Base-by-base conservation (phyloP, 2,329 filamentous ascomycete species). In the Cryphonectria radicalis region DNA sequence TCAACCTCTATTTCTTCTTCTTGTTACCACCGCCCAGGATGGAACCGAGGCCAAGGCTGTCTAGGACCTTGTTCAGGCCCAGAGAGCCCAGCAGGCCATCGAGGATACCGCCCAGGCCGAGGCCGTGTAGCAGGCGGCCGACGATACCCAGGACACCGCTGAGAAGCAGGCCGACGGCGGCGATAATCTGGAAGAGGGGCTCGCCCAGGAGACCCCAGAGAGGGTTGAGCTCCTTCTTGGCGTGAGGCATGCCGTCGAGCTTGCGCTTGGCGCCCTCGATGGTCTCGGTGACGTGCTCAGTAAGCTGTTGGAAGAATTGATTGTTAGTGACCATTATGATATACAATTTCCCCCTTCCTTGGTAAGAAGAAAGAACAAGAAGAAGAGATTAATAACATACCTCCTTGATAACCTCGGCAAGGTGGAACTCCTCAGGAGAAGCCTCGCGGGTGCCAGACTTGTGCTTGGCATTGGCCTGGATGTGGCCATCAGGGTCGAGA, bases 171-270 rank as follows among this genome's bases (percentile, higher is more conserved):
- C 95, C 95, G 63, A 97, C 94, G 14, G 93, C 94, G 11, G 94
- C 93, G 65, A 97, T 88, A 79, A 97, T 97, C 87, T 98, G 95
- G 87, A 94, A 93, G 32, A 97, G 85, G 14, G 95, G 95, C 85
- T 97, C 93, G 50, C 90, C 90, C 19, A 96, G 84, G 65, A 97
- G 85, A 42, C 85, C 90, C 94, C 94, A 97, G 42, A 98, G 89
- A 14, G 95, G 94, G 84, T 95, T 97, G 73, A 97, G 87, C 85
- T 95, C 91, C 87, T 97, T 95, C 91, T 97, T 97, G 60, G 94
- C 95, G 76, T 97, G 92, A 7, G 95, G 94, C 93, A 97, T 96
- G 78, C 93, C 92, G 78, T 92, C 90, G 73, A 97, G 92, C 85
- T 93, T 98, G 84, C 92, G 93, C 89, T 95, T 96, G 37, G 93